Conservation (phyloP, 202 grass and related monocot genomes). For the Cymbopogon flexuosus region DNA sequence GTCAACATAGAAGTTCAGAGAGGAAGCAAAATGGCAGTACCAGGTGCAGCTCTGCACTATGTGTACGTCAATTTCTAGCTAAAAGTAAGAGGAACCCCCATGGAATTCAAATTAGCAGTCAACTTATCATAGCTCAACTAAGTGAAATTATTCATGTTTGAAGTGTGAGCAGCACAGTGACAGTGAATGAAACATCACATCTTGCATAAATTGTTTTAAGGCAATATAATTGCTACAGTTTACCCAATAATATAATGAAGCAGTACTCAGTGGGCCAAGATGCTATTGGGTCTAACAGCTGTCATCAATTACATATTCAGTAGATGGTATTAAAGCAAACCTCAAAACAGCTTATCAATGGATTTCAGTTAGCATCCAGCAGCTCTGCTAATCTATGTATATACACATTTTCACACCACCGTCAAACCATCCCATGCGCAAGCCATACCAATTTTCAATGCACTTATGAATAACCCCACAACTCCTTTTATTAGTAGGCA, state of each 20-base stretch:
- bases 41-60: not conserved
- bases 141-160: not conserved
- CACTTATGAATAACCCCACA: not conserved
- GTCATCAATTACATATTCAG: not conserved
- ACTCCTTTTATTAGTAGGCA: not conserved
- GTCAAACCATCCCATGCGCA: not conserved
- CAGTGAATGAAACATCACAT: not conserved
- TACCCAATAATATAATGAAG: not conserved
- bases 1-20: not conserved
- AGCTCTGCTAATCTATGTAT: not conserved
- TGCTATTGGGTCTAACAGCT: slow-evolving; percentile 4
- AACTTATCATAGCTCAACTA: slow-evolving; percentile 13
- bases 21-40: not conserved
- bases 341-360: slow-evolving; percentile 8
- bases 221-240: not conserved
- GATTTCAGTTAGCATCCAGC: not conserved
- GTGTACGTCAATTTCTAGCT: not conserved
- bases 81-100: not conserved
- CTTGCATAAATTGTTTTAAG: not conserved
- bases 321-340: not conserved
- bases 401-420: not conserved
- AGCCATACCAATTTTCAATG: not conserved
- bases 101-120: not conserved
- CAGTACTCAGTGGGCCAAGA: not conserved
- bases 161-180: not conserved